These are phyloP conservation scores for Cyberlindnera samutprakarnensis DNA, from an alignment of 805 yeast species.

Conservation along the genomic window DNA sequence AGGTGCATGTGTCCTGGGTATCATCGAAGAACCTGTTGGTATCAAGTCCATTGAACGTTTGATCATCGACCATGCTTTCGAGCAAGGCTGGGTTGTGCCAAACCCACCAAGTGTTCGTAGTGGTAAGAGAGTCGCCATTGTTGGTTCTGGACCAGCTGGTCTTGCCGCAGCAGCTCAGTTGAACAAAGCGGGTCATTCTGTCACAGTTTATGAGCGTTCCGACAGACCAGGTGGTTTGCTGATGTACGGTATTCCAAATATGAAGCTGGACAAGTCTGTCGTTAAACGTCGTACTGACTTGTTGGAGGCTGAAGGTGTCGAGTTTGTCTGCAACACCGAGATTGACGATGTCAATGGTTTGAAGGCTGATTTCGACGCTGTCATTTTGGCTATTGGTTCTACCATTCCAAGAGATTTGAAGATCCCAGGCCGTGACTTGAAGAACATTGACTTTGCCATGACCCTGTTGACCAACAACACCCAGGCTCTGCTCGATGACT, in stretches of 20 bases:
- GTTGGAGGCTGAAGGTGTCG: conserved; percentile 83
- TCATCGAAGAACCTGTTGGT: conserved; percentile 92
- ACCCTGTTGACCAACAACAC: conserved; percentile 83
- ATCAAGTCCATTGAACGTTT: conserved; percentile 94
- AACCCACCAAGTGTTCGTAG: conserved; percentile 72
- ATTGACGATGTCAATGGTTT: conserved; percentile 79
- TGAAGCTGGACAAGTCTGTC: conserved; percentile 91
- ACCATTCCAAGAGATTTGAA: conserved; percentile 93
- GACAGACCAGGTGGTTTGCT: conserved; percentile 95
- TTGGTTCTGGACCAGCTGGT: conserved; percentile 98
- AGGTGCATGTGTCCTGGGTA: conserved; percentile 92
- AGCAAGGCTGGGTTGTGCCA: conserved; percentile 94
- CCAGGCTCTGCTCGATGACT: conserved; percentile 75
- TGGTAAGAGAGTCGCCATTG: conserved; percentile 75
- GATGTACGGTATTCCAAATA: conserved; percentile 99
- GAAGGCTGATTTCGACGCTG: conserved; percentile 65
- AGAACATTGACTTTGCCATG: conserved; percentile 94
- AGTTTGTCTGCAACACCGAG: conserved; percentile 67
- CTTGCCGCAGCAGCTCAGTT: conserved; percentile 95
- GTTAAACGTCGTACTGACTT: conserved; percentile 91
- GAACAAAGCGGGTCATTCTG: conserved; percentile 90
- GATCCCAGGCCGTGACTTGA: conserved; percentile 88
- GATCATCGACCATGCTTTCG: conserved; percentile 92
- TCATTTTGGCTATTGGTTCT: conserved; percentile 87
- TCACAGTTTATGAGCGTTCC: conserved; percentile 87